Conservation (phyloP, 176 grass and related monocot species). For the Rhynchospora pubera region DNA sequence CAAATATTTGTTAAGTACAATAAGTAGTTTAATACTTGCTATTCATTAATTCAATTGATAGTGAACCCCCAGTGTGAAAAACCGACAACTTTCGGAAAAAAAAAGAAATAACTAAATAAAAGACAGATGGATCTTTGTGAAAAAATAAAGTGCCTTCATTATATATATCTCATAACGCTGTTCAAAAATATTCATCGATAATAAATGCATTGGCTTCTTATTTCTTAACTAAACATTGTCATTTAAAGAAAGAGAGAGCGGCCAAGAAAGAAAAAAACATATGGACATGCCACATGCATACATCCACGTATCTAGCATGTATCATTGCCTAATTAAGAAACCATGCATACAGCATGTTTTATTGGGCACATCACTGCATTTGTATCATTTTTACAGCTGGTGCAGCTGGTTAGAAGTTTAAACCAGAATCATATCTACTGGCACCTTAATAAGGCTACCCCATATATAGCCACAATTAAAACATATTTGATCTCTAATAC, state of each 20-base stretch:
- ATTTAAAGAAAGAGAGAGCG: too few species aligned
- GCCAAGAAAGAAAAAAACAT: too few species aligned
- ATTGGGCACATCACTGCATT: not conserved
- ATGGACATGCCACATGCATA: not conserved
- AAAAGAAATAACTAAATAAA: too few species aligned
- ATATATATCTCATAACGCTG: not conserved
- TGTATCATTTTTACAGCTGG: not conserved
- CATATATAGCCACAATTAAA: too few species aligned
- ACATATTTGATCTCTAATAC: too few species aligned
- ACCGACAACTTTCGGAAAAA: not conserved
- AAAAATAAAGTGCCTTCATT: not conserved
- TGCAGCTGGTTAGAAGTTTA: not conserved
- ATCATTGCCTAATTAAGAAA: not conserved
- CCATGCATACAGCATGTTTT: not conserved
- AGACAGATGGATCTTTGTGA: not conserved
- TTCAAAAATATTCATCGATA: too few species aligned
- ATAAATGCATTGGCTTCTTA: too few species aligned
- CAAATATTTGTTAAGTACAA: not conserved
- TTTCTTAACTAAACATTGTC: too few species aligned
- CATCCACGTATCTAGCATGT: not conserved
- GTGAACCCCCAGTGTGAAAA: not conserved
- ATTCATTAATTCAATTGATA: not conserved
- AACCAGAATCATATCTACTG: not conserved
- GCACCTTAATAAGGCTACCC: not conserved
- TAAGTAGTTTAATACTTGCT: not conserved